Conservation (phyloP, 2,329 filamentous ascomycete species). For the Fusarium sacchari region DNA sequence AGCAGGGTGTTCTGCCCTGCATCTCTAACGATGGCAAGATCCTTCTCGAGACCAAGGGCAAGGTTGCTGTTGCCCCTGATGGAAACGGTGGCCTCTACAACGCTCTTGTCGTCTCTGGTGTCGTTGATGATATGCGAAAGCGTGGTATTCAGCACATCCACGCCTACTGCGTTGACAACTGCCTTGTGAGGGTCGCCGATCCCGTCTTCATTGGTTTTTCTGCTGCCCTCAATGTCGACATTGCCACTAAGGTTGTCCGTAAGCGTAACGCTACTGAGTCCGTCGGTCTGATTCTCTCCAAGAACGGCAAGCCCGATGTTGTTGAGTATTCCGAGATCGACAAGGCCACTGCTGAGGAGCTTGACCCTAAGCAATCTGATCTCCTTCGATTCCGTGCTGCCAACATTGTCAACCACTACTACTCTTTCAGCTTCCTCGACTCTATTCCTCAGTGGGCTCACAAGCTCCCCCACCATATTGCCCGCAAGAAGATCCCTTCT, state of each 20-base stretch:
- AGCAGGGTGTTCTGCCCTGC: conserved; percentile 96
- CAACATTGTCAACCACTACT: conserved; percentile 99
- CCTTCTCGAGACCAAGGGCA: conserved; percentile 87
- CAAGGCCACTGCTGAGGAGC: conserved; percentile 85
- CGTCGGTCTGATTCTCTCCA: conserved; percentile 91
- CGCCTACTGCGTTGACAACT: conserved; percentile 99
- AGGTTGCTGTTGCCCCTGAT: conserved; percentile 93
- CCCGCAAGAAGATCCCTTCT: conserved; percentile 97
- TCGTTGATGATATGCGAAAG: conserved; percentile 87
- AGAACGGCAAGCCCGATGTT: conserved; percentile 96
- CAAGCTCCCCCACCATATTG: conserved; percentile 92
- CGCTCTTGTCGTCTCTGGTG: conserved; percentile 81
- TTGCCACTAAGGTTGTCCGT: conserved; percentile 98
- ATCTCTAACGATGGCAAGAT: conserved; percentile 99
- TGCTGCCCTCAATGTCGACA: conserved; percentile 87
- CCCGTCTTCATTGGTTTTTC: conserved; percentile 95
- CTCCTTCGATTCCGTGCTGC: conserved; percentile 96
- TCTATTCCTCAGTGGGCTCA: conserved; percentile 87
- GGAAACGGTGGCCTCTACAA: conserved; percentile 98
- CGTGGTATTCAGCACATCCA: conserved; percentile 95
- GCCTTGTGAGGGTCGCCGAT: conserved; percentile 98
- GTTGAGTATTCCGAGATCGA: conserved; percentile 99
- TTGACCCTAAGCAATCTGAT: conserved; percentile 80
- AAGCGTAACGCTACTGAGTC: conserved; percentile 97
- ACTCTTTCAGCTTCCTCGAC: conserved; percentile 92